phyloP scores from a whole-genome alignment of 2,329 filamentous ascomycete genomes.

The Claviceps digitariae region DNA sequence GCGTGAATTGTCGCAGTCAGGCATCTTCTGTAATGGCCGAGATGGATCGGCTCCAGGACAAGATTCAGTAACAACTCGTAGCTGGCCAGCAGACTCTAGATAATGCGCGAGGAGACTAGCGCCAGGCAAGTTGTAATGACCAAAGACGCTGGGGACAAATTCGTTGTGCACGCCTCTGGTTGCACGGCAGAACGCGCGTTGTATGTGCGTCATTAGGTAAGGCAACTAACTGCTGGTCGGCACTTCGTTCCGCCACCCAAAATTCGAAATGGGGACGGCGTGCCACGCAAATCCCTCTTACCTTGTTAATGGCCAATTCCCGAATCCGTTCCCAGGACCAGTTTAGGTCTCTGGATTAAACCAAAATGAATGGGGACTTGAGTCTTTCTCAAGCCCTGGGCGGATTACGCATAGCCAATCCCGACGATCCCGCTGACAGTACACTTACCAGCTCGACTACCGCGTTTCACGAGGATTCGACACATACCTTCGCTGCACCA shows the following conservation, averaged over 20 bases:
- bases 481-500: constrained; percentile 6
- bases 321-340: constrained; percentile 12
- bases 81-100: neutral
- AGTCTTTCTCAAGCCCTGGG: constrained; percentile 87
- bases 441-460: constrained; percentile 5
- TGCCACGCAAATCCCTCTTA: constrained; percentile 2
- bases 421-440: constrained; percentile 52
- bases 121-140: neutral
- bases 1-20: neutral
- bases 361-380: constrained; percentile 77
- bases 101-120: neutral
- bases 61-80: neutral
- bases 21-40: neutral
- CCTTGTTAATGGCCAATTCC: constrained; percentile 1
- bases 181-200: neutral
- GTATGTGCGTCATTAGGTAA: constrained; percentile 7
- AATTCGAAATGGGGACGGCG: constrained; percentile 1
- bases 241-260: constrained; percentile 3
- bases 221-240: constrained; percentile 4
- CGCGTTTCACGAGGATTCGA: constrained; percentile 11
- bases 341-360: constrained; percentile 11
- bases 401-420: constrained; percentile 92
- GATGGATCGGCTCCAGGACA: neutral
- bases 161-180: neutral
- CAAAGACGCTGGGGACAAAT: neutral